Base-by-base conservation (phyloP, 2,329 filamentous ascomycete genomes). In the Cordyceps tenuipes region DNA sequence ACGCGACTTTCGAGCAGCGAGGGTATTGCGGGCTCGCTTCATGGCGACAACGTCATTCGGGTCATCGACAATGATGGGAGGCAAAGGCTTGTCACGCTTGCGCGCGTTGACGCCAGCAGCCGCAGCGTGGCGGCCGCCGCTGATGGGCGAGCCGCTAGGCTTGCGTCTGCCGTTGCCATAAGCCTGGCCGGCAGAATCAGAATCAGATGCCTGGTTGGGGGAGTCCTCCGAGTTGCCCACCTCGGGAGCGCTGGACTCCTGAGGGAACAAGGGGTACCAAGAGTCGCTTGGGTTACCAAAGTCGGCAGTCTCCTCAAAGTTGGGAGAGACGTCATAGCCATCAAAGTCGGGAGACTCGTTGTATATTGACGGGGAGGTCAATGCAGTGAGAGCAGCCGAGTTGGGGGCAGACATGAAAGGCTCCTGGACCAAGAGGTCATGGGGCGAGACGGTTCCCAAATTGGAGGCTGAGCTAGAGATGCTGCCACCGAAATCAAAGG, bases 11-110 rank as follows among this genome's bases (percentile, higher is more conserved):
- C 93, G 91, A 68, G 93, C 93, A 19, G 93, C 93, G 72, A 95
- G 83, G 9, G 91, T 96, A 73, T 97, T 97, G 66, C 91, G 88
- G 55, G 91, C 92, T 72, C 93, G 89, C 85, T 97, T 97, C 80
- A 92, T 83, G 21, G 90, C 91, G n/a, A 88, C 72, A 10, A 82
- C 83, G 68, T 97, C 92, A 47, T 67, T 76, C 0, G 86, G 83
- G 66, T 97, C 90, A 31, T 87, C 83, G 43, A 91, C 83, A 62
- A 88, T 77, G 71, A 96, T 92, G 7, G 87, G 86, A 63, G 89
- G 87, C 59, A 96, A 78, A 63, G 88, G 86, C 80, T 92, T 93
- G 70, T 90, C 86, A 64, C 90, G 88, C 71, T 89, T 87, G 65
- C 89, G 88, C 67, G 88, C 76, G 69, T 76, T 82, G 59, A 95